Base-by-base conservation (phyloP, 306 rosid species). In the Cicer chorassanicum region DNA sequence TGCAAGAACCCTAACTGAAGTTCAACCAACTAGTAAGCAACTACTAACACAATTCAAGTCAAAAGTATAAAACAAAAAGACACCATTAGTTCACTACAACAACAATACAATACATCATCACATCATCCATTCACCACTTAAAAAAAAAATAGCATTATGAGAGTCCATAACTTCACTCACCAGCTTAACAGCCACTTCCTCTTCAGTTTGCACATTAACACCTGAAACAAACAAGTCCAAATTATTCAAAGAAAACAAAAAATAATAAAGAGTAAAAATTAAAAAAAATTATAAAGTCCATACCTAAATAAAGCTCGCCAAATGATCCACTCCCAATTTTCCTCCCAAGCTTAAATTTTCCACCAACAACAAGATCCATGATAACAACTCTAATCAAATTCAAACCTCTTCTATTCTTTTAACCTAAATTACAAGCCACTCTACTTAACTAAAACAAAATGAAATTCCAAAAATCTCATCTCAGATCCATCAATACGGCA, bases 131-230 rank as follows among this genome's bases (percentile, higher is more conserved):
- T 15, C 40, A 46, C 34, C 14, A 55, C 21, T 15, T 21, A 65
- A 29, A 56, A 11, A 9, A 6, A 8, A 18, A 10, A 56, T 15
- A 45, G 44, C 51, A 85, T 46, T 59, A 15, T 69, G 63, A 43
- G 72, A 54, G 38, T 74, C 53, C 38, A 56, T 36, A 42, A 38
- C 21, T 66, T 48, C 24, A 79, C 92, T 65, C 81, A 92, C 98
- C 93, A 92, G 87, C 86, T 92, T 92, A 67, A 92, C 96, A 83
- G 96, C 98, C 71, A 92, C 98, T 80, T 92, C 98, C 84, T 92
- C 98, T 62, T 93, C 93, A 76, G 79, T 88, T 57, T 92, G 96
- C 24, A 92, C 91, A 88, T 92, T 92, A 74, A 88, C 82, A 34
- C 93, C 98, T 92, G 80, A 66, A 72, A 82, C 43, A 85, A 86